phyloP scores from a whole-genome alignment of 768 basidiomycete species.

The Epithele typhae region DNA sequence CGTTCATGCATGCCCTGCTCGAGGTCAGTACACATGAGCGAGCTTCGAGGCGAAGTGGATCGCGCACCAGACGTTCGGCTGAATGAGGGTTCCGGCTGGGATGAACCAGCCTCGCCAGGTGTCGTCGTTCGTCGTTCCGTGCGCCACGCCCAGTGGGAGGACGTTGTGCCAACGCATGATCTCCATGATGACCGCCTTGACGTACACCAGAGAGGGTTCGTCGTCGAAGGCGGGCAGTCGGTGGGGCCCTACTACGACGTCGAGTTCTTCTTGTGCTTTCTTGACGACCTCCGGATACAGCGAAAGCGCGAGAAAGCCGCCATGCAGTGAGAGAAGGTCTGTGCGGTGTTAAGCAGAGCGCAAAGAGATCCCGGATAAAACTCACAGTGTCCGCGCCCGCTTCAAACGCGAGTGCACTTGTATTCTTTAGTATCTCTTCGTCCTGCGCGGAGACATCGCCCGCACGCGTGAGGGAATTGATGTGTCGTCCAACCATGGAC shows the following conservation, averaged over 20 bases:
- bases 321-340: slow-evolving; percentile 7
- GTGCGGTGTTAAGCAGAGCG: too few species aligned
- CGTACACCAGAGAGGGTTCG: slow-evolving; percentile 8
- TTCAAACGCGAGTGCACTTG: background rate
- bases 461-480: too few species aligned
- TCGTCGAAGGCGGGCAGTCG: slow-evolving; percentile 14
- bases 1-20: slow-evolving; percentile 12
- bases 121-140: slow-evolving; percentile 34
- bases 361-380: too few species aligned
- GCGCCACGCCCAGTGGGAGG: slow-evolving; percentile 17
- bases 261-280: slow-evolving; percentile 15
- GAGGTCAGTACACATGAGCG: background rate
- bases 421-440: background rate
- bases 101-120: slow-evolving; percentile 36
- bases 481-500: background rate
- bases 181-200: slow-evolving; percentile 15
- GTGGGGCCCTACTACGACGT: slow-evolving; percentile 6
- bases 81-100: slow-evolving; percentile 23
- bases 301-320: slow-evolving; percentile 9
- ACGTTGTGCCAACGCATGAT: slow-evolving; percentile 10
- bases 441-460: too few species aligned
- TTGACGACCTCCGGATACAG: slow-evolving; percentile 11
- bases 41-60: background rate
- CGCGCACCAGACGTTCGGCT: slow-evolving; percentile 13
- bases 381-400: slow-evolving; percentile 1